A percentile compares a stretch with the other conserved stretches of the same genome.
phyloP scores from a whole-genome alignment of 1,284 basidiomycete species.

The Athelia psychrophila region DNA sequence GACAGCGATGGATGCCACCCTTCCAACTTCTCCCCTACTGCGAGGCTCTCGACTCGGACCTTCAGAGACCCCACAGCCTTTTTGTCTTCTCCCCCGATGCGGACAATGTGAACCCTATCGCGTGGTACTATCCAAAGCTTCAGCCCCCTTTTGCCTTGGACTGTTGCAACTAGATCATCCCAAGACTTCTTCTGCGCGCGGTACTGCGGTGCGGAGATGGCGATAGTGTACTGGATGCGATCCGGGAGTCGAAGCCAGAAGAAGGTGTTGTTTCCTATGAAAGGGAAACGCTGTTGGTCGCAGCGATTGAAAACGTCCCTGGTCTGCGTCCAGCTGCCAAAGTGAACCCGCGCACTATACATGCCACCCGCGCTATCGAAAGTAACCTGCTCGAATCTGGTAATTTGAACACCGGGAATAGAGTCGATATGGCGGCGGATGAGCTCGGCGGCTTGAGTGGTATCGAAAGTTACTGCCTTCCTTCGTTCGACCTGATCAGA shows the following conservation, averaged over 20 bases:
- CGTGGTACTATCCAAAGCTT: neutral
- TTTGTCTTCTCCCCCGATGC: neutral
- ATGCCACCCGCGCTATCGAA: slow-evolving; percentile 18
- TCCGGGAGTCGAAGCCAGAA: slow-evolving; percentile 36
- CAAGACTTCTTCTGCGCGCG: slow-evolving; percentile 46
- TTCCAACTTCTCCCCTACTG: neutral
- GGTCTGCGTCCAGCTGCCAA: slow-evolving; percentile 45
- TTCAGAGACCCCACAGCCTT: neutral
- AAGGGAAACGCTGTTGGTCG: slow-evolving; percentile 20
- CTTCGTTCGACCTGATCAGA: neutral
- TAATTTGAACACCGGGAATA: neutral
- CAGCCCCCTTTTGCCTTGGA: slow-evolving; percentile 23
- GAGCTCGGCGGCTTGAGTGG: neutral
- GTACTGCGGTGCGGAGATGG: slow-evolving; percentile 45
- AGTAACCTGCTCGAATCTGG: neutral
- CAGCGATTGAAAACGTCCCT: slow-evolving; percentile 32
- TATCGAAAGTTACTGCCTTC: neutral
- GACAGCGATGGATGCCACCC: neutral
- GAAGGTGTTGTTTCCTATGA: slow-evolving; percentile 22
- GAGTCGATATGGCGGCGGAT: neutral
- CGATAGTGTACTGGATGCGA: slow-evolving; percentile 44
- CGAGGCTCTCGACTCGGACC: neutral
- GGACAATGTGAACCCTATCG: neutral
- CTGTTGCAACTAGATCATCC: slow-evolving; percentile 35
- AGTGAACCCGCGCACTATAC: slow-evolving; percentile 35